These are phyloP conservation scores for Digitaria exilis DNA, from an alignment of 202 grass and related monocot genomes.

Conservation along the genomic window DNA sequence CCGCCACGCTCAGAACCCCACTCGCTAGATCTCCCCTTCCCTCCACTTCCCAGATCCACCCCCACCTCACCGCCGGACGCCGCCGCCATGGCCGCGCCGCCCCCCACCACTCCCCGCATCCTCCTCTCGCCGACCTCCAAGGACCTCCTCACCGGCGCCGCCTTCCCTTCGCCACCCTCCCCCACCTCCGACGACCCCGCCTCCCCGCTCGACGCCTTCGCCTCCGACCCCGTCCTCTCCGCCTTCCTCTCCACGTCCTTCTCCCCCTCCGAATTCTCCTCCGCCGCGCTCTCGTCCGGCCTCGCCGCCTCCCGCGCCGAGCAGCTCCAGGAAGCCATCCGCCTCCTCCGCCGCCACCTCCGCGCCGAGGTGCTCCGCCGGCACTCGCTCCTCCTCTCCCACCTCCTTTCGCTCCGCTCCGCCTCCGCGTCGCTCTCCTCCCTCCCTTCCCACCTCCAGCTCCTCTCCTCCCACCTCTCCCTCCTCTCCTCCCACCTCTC, in stretches of 20 bases:
- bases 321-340: slow-evolving; percentile 86
- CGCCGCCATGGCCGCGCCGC: slow-evolving; percentile 50
- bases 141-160: slow-evolving; percentile 46
- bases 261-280: slow-evolving; percentile 84
- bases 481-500: slow-evolving; percentile 81
- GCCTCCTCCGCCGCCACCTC: slow-evolving; percentile 71
- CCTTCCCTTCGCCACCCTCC: slow-evolving; percentile 43
- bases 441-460: slow-evolving; percentile 62
- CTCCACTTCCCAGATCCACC: slow-evolving; percentile 46
- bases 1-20: background rate
- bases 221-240: slow-evolving; percentile 87
- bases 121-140: slow-evolving; percentile 70
- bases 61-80: slow-evolving; percentile 25
- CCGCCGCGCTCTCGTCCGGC: slow-evolving; percentile 82
- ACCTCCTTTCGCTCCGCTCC: slow-evolving; percentile 86
- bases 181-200: slow-evolving; percentile 25
- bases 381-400: slow-evolving; percentile 79
- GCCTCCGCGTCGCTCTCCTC: slow-evolving; percentile 68
- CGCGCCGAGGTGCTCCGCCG: slow-evolving; percentile 86
- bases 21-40: slow-evolving; percentile 34
- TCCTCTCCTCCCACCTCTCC: slow-evolving; percentile 77
- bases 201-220: slow-evolving; percentile 86
- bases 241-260: slow-evolving; percentile 83
- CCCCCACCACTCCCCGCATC: slow-evolving; percentile 57
- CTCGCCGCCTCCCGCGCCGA: slow-evolving; percentile 81